Percentiles rank a stretch among this genome's conserved stretches.
Evolutionary conservation across 2,329 filamentous ascomycete species (phyloP).

Genomic region (Chaetomium olivaceum): DNA sequence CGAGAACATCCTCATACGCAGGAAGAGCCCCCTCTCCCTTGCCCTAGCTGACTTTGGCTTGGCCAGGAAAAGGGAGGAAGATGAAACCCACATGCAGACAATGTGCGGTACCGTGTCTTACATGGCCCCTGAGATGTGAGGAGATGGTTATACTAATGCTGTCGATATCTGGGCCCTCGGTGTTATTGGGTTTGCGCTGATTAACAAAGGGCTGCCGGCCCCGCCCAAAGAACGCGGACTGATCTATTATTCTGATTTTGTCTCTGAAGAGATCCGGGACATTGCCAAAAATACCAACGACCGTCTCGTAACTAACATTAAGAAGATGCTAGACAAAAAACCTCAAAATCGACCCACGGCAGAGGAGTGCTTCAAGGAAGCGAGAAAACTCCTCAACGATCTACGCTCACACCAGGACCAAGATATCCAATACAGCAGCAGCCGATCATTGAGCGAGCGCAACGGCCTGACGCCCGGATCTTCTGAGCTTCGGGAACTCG

Average conservation of each 20-base stretch:
- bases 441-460: too few species aligned
- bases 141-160: background rate
- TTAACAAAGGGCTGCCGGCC: background rate
- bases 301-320: background rate
- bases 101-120: background rate
- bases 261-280: too few species aligned
- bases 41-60: constrained; percentile 10
- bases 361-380: background rate
- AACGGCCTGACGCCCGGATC: background rate
- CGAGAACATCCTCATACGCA: constrained; percentile 10
- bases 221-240: too few species aligned
- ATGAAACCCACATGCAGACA: too few species aligned
- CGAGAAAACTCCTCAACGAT: background rate
- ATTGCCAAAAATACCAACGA: too few species aligned
- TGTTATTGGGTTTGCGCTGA: background rate
- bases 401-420: background rate
- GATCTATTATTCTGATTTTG: too few species aligned
- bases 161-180: constrained; percentile 15
- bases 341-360: background rate
- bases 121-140: constrained; percentile 9
- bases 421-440: background rate
- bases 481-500: background rate
- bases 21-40: background rate
- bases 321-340: background rate
- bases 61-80: background rate